Base-by-base conservation (phyloP, 2,329 filamentous ascomycete species). In the Hymenoscyphus scutula region DNA sequence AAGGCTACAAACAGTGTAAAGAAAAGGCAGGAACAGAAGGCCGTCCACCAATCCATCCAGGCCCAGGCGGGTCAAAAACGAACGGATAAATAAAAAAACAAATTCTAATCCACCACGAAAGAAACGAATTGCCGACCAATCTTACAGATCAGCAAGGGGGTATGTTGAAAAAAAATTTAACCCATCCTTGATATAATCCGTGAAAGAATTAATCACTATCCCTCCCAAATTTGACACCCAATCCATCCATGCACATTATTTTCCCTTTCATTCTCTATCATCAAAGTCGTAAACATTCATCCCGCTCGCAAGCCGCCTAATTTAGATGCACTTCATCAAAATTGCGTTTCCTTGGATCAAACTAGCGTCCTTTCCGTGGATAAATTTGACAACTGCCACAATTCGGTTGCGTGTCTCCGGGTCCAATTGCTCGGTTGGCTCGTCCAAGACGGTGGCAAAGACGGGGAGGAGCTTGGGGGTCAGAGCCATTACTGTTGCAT, bases 341-440 rank as follows among this genome's bases (percentile, higher is more conserved):
- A 61, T 60, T 51, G 65, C 62, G 59, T 71, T 69, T 11, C 69
- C 68, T 37, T 73, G 65, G 32, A 74, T 62, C 37, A 73, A 58
- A 55, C 64, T 64, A 5, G 71, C 64, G 45, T 71, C 66, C 60
- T 71, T 73, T 54, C 65, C 62, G 25, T 66, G 69, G 56, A 75
- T 73, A 61, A 73, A 72, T 61, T 73, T 74, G 11, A 90, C 87
- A 59, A 89, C 83, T 73, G 87, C 82, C 70, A 85, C 79, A 53
- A 94, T 80, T 71, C 89, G 81, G 66, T 81, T 78, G 63, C 89
- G 84, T 10, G 88, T 92, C 77, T 89, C 86, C 8, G 84, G 81
- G 71, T 89, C 88, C 51, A 95, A 81, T 79, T 95, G 90, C 64
- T 91, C 89, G 76, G 89, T 83, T 1, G 90, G 89, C 56, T 86